Evolutionary conservation across 371 early-diverging fungal species (phyloP), one percentile per base, ranked within the genome.

Genomic region (Mucor saturninus): DNA sequence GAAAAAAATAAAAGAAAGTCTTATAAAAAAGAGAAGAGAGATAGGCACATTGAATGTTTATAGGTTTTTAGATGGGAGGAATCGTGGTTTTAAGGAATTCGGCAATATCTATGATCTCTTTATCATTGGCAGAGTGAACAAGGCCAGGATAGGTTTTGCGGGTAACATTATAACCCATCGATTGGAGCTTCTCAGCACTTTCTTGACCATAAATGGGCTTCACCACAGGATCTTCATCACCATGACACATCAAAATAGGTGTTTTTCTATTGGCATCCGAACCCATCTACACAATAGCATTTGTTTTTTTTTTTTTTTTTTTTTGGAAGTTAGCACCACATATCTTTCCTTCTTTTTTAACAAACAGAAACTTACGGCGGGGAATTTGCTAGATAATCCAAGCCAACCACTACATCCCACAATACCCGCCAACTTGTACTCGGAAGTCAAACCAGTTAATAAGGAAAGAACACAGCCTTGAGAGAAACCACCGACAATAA

Each of bases 401-500:
- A 96, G 53, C 81, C 95, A 98, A 4, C 94, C 94, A 70, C 91
- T 91, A 43, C 97, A 81, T 14, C 81, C 89, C 37, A 87, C 72
- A 49, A 88, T 72, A 14, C 83, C 90, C 37, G 71, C 88, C 38
- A 86, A 69, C 51, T 90, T 92, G 62, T 76, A 76, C 52, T 90
- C 91, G 6, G 89, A 82, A 15, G 91, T 90, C 64, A 96, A 74
- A 5, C 86, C 89, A n/a, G 86, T 78, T 66, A 92, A 65, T 59
- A 95, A 73, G 15, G 94, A 69, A 77, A 94, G 78, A n/a, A 89
- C 96, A 55, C 88, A 82, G 65, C 95, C 98, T 83, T 98, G 98
- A 29, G 95, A 95, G 78, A 98, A 98, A 0, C 98, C 98, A 46
- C 96, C 97, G 26, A 98, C 61, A 35, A 96, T 88, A 54, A 98